Percentiles rank a stretch among this genome's conserved stretches.
Evolutionary conservation across 768 basidiomycete genomes (phyloP).

Genomic region (Lyophyllum semitale): DNA sequence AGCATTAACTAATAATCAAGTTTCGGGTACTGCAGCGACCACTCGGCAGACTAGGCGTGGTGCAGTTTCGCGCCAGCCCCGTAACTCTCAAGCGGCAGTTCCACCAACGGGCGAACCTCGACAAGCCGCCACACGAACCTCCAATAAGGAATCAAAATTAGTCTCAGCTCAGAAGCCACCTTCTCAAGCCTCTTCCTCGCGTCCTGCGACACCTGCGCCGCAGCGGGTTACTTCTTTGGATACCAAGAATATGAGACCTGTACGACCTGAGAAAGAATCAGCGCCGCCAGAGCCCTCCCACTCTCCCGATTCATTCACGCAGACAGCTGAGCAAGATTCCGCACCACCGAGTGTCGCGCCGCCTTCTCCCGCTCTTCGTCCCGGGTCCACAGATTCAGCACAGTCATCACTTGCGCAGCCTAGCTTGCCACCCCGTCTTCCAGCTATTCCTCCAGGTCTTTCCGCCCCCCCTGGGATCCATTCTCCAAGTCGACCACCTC

Average conservation of each 20-base stretch:
- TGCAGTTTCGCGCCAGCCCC: slow-evolving; percentile 46
- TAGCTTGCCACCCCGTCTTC: slow-evolving; percentile 43
- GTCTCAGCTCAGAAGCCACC: slow-evolving; percentile 38
- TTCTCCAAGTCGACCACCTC: slow-evolving; percentile 53
- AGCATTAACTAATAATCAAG: slow-evolving; percentile 13
- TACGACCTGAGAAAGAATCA: slow-evolving; percentile 40
- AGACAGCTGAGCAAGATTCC: slow-evolving; percentile 50
- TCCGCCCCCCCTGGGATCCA: slow-evolving; percentile 65
- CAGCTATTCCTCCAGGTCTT: slow-evolving; percentile 50
- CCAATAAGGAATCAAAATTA: slow-evolving; percentile 44
- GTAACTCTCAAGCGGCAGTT: slow-evolving; percentile 32
- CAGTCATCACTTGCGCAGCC: slow-evolving; percentile 24
- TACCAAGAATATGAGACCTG: slow-evolving; percentile 32
- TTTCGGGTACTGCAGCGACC: slow-evolving; percentile 21
- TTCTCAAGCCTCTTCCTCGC: slow-evolving; percentile 58
- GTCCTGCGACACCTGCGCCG: slow-evolving; percentile 59
- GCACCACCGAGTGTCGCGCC: slow-evolving; percentile 45
- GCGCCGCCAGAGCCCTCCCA: slow-evolving; percentile 27
- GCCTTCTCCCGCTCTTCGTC: slow-evolving; percentile 22
- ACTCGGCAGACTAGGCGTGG: slow-evolving; percentile 46
- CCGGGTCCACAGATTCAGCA: slow-evolving; percentile 35
- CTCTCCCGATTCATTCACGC: slow-evolving; percentile 51
- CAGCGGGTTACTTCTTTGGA: slow-evolving; percentile 47
- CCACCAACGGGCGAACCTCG: slow-evolving; percentile 34
- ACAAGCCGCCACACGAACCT: slow-evolving; percentile 28